These are phyloP conservation scores for Pleurotus salmoneostramineus DNA, from an alignment of 768 basidiomycete genomes.

Conservation along the genomic window DNA sequence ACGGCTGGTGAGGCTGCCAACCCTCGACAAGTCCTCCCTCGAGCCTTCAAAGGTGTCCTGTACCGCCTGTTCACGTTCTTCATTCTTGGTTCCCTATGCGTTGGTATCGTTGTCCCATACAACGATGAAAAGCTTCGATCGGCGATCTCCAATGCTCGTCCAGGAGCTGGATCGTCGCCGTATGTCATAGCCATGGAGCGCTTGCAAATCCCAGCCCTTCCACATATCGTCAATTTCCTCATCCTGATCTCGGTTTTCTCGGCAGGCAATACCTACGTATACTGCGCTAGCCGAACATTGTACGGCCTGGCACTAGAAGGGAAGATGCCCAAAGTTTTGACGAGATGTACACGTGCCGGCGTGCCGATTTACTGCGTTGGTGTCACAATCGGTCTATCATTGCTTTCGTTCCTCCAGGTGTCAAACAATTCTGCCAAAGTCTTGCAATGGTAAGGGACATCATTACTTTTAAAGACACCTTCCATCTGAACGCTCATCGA, in stretches of 20 bases:
- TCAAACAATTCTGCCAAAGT: constrained; percentile 45
- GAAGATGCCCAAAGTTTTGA: constrained; percentile 52
- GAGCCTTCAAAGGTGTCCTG: constrained; percentile 73
- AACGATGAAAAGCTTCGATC: constrained; percentile 53
- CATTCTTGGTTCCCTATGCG: constrained; percentile 64
- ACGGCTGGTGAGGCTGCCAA: constrained; percentile 70
- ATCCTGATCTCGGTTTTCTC: constrained; percentile 69
- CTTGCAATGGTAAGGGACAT: constrained; percentile 34
- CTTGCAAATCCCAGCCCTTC: constrained; percentile 61
- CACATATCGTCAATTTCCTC: constrained; percentile 69
- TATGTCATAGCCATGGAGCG: constrained; percentile 82
- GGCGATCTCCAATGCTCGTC: constrained; percentile 51
- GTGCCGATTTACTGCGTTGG: constrained; percentile 55
- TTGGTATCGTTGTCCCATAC: constrained; percentile 78
- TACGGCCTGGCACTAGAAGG: constrained; percentile 57
- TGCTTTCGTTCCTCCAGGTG: constrained; percentile 42
- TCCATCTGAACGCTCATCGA: too few species aligned
- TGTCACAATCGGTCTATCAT: constrained; percentile 33
- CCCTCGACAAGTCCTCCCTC: constrained; percentile 68
- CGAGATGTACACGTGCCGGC: constrained; percentile 48
- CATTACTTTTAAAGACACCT: background rate
- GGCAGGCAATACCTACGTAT: constrained; percentile 68
- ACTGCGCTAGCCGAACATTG: constrained; percentile 51
- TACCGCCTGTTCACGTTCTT: constrained; percentile 80
- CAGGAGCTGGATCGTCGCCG: constrained; percentile 63